Percentiles rank a stretch among this genome's conserved stretches.
These are phyloP conservation scores for Halophytophthora polymorphica DNA, from an alignment of 352 stramenopile species.

Conservation along the genomic window DNA sequence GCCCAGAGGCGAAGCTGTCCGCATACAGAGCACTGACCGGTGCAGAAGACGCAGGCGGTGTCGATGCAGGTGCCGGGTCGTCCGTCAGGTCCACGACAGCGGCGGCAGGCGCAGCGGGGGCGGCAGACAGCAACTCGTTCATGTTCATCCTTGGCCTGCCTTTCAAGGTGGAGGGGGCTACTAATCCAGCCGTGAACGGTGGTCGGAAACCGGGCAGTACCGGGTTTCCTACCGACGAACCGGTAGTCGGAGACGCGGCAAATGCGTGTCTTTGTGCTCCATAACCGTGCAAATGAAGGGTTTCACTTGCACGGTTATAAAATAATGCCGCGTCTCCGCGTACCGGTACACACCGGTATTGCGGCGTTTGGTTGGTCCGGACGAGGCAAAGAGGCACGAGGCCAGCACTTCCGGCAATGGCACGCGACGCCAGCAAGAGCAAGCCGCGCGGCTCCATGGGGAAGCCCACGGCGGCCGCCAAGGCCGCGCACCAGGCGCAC, in stretches of 20 bases:
- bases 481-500: constrained; percentile 4
- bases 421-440: constrained; percentile 8
- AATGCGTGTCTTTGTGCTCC: too few species aligned
- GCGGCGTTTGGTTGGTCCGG: constrained; percentile 1
- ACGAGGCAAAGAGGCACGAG: too few species aligned
- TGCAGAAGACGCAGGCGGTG: neutral
- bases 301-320: too few species aligned
- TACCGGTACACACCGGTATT: too few species aligned
- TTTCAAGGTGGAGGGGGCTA: neutral
- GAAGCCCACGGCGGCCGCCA: constrained; percentile 2
- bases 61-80: neutral
- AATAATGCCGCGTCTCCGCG: too few species aligned
- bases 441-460: constrained; percentile 2
- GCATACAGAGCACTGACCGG: neutral
- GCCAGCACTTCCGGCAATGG: constrained; percentile 15
- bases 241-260: too few species aligned
- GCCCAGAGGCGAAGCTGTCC: neutral
- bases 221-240: too few species aligned
- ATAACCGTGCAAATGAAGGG: too few species aligned
- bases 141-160: constrained; percentile 18
- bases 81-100: neutral
- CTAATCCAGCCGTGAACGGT: neutral
- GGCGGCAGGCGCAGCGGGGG: neutral
- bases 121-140: constrained; percentile 2
- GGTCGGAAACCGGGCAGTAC: too few species aligned